Base-by-base conservation (phyloP, 148 eudicot species). In the Rheum nobile region DNA sequence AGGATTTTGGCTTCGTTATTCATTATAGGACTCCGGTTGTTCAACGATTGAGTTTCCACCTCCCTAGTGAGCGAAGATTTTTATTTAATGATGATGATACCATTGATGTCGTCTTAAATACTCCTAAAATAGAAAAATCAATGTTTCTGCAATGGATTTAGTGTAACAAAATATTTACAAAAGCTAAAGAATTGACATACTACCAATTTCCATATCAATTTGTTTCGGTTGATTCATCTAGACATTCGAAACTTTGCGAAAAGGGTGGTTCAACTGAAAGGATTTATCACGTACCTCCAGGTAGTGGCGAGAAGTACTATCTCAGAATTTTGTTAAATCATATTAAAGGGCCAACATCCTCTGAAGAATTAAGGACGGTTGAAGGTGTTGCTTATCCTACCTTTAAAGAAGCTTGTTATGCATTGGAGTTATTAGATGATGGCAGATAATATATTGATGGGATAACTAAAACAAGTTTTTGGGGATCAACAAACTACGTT, bases 331-430 rank as follows among this genome's bases (percentile, higher is more conserved):
- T n/a, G n/a, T n/a, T n/a, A n/a, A n/a, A n/a, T n/a, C n/a, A n/a
- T n/a, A n/a, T n/a, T n/a, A n/a, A n/a, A n/a, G n/a, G n/a, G n/a
- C n/a, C n/a, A 6, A 69, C 14, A 3, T 35, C 28, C 0, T 69
- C 8, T 69, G 65, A 50, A 8, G 50, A 76, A 8, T 38, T 76
- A 1, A 2, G 79, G 0, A 38, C 69, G 0, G 52, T 76, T 26
- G 32, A 54, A 12, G 79, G 75, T 4, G 19, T 57, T 0, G 9
- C 16, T 0, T 71, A 71, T 54, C n/a, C 38, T 1, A 52, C 69
- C 0, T 52, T 38, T 9, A 39, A 26, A 38, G 75, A 76, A 0
- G 79, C 79, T n/a, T 76, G 74, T 19, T 71, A 52, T 39, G 54
- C 70, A 0, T 3, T 75, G 50, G 74, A n/a, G n/a, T n/a, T n/a